Evolutionary conservation across 345 rosid genomes (phyloP).

Genomic region (Camelina sativa): DNA sequence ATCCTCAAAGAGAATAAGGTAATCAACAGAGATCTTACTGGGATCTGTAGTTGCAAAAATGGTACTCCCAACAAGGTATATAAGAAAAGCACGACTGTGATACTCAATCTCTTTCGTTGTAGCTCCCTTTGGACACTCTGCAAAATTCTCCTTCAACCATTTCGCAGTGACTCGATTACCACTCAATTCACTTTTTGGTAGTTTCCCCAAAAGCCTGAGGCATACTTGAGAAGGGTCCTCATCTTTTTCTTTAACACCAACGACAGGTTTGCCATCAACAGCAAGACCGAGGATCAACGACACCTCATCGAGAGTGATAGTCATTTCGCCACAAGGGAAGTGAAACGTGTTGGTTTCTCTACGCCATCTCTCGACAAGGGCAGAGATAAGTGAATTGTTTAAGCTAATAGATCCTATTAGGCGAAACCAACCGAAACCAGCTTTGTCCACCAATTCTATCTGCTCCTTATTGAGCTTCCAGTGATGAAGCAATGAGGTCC

Average conservation of each 20-base stretch:
- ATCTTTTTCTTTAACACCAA: constrained; percentile 52
- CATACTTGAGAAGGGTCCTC: constrained; percentile 62
- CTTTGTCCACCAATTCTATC: constrained; percentile 63
- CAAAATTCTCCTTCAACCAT: constrained; percentile 75
- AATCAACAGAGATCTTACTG: constrained; percentile 76
- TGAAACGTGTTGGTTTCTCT: constrained; percentile 79
- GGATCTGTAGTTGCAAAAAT: constrained; percentile 76
- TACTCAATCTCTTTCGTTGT: constrained; percentile 51
- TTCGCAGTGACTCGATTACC: constrained; percentile 79
- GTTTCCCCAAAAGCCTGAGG: constrained; percentile 56
- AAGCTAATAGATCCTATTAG: constrained; percentile 72
- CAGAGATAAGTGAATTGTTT: constrained; percentile 76
- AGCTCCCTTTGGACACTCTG: constrained; percentile 66
- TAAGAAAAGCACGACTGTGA: constrained; percentile 72
- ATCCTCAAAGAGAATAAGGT: constrained; percentile 63
- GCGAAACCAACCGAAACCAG: constrained; percentile 73
- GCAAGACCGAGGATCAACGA: constrained; percentile 64
- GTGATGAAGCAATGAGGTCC: constrained; percentile 71
- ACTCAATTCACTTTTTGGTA: constrained; percentile 59
- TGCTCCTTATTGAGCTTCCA: constrained; percentile 72
- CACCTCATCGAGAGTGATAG: constrained; percentile 71
- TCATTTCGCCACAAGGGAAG: constrained; percentile 75
- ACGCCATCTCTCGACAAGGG: constrained; percentile 76
- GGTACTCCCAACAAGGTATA: constrained; percentile 77
- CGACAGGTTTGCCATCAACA: constrained; percentile 74